These are phyloP conservation scores for Nemania serpens DNA, from an alignment of 2,329 filamentous ascomycete species.

Conservation along the genomic window DNA sequence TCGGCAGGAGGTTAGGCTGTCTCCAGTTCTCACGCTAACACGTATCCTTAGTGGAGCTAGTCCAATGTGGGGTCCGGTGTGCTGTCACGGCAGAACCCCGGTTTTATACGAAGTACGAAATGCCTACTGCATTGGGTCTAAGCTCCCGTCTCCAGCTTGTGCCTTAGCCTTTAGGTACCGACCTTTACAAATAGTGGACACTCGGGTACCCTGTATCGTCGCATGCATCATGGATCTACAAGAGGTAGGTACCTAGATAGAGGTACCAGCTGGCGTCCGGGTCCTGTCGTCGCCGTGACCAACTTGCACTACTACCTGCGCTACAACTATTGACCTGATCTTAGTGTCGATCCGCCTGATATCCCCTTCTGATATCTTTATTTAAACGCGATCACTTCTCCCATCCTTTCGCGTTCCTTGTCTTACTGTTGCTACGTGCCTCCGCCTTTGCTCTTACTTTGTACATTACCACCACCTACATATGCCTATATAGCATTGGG, in stretches of 20 bases:
- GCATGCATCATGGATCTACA: too few species aligned
- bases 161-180: too few species aligned
- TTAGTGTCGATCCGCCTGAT: neutral
- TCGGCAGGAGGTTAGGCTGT: constrained; percentile 5
- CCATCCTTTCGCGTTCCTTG: neutral
- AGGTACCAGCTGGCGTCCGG: too few species aligned
- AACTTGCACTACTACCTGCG: too few species aligned
- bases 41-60: neutral
- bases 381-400: neutral
- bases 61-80: neutral
- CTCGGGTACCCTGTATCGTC: too few species aligned
- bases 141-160: too few species aligned
- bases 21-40: too few species aligned
- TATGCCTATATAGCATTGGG: neutral
- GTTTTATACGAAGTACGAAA: neutral
- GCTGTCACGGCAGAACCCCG: constrained; percentile 3
- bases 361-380: neutral
- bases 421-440: neutral
- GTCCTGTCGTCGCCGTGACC: too few species aligned
- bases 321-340: too few species aligned
- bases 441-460: neutral
- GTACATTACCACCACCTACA: too few species aligned
- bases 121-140: neutral
- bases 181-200: too few species aligned
- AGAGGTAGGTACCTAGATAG: too few species aligned